Conservation (phyloP, 768 basidiomycete species). For the Rubroboletus pulcherrimus region DNA sequence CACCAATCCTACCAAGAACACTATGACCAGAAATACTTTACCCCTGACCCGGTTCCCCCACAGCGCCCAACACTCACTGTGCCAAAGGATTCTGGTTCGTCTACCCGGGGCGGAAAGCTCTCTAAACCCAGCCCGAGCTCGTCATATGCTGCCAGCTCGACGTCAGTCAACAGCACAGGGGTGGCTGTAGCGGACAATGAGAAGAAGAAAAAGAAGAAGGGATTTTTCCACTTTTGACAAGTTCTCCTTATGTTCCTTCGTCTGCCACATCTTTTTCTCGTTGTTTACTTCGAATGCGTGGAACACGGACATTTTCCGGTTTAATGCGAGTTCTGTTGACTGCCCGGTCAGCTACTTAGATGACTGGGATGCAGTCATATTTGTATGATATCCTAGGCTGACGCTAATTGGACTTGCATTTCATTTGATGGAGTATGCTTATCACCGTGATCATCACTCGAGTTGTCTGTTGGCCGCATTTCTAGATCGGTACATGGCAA, state of each 20-base stretch:
- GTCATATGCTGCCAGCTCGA: slow-evolving; percentile 50
- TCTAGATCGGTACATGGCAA: neutral
- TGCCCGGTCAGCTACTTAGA: neutral
- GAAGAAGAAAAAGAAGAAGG: slow-evolving; percentile 77
- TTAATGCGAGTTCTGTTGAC: neutral
- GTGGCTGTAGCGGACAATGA: slow-evolving; percentile 42
- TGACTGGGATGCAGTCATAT: neutral
- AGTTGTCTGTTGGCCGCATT: neutral
- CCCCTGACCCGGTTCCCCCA: slow-evolving; percentile 33
- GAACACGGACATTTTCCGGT: neutral
- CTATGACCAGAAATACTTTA: slow-evolving; percentile 77
- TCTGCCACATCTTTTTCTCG: neutral
- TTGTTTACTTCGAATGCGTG: neutral
- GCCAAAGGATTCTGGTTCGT: slow-evolving; percentile 24
- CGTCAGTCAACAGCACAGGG: slow-evolving; percentile 38
- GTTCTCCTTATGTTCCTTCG: neutral
- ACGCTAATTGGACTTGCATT: slow-evolving; percentile 7
- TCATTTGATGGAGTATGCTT: neutral
- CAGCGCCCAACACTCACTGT: slow-evolving; percentile 24
- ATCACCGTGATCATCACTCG: neutral
- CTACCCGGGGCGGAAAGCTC: slow-evolving; percentile 20
- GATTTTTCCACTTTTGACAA: slow-evolving; percentile 60
- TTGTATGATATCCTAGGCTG: slow-evolving; percentile 11
- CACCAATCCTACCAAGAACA: slow-evolving; percentile 64
- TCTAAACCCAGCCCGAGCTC: slow-evolving; percentile 43